Evolutionary conservation across 345 rosid genomes (phyloP).

Genomic region (Ricinus communis): DNA sequence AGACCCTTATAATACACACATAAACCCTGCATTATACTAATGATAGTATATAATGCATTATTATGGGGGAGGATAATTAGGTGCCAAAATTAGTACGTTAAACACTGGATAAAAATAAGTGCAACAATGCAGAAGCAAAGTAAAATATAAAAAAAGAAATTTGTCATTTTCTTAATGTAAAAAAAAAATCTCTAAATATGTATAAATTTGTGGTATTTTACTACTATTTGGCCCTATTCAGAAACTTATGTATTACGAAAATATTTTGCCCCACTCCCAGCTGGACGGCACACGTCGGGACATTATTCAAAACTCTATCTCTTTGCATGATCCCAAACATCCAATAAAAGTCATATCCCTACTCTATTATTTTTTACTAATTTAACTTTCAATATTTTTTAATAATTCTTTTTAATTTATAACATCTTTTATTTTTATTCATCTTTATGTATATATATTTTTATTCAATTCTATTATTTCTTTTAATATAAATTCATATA

Average conservation of each 20-base stretch:
- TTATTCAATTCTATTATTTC: too few species aligned
- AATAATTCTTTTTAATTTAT: too few species aligned
- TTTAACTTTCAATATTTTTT: too few species aligned
- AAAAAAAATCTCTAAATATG: neutral
- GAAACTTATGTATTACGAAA: neutral
- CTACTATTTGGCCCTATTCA: neutral
- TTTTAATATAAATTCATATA: too few species aligned
- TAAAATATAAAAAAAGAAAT: neutral
- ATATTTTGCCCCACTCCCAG: neutral
- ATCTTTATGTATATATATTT: too few species aligned
- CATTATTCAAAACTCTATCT: too few species aligned
- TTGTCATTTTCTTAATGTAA: constrained; percentile 18
- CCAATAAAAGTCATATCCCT: too few species aligned
- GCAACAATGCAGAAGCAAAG: neutral
- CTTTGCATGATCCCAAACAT: too few species aligned
- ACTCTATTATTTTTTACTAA: too few species aligned
- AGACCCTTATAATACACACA: too few species aligned
- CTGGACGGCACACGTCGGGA: neutral
- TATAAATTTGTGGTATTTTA: neutral
- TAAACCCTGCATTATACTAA: neutral
- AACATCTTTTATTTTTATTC: too few species aligned
- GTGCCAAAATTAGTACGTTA: constrained; percentile 18
- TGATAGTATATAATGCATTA: neutral
- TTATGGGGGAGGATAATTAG: neutral
- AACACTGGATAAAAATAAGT: neutral